Conservation (phyloP, 805 yeast species). For the Barnettozyma siamensis region DNA sequence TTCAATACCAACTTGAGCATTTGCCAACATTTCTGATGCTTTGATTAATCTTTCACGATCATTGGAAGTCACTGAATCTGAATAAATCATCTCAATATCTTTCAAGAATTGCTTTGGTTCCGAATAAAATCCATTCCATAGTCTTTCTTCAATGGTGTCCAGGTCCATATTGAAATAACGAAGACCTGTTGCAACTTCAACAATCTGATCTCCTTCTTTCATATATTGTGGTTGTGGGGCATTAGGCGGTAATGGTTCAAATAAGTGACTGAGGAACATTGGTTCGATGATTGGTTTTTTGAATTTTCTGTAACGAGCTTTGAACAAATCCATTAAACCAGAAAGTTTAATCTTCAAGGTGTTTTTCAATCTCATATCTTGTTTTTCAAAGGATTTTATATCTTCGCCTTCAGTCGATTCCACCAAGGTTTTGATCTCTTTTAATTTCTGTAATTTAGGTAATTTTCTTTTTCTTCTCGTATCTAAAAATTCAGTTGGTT, state of each 20-base stretch:
- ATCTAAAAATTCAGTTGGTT: conserved; percentile 70
- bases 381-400: conserved; percentile 41
- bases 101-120: conserved; percentile 86
- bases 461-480: conserved; percentile 34
- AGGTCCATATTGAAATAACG: conserved; percentile 82
- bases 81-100: conserved; percentile 79
- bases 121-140: conserved; percentile 95
- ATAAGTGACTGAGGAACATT: conserved; percentile 61
- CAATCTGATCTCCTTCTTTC: conserved; percentile 65
- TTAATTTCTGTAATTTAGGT: conserved; percentile 34
- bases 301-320: conserved; percentile 81
- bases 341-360: conserved; percentile 79
- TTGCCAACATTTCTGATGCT: conserved; percentile 94
- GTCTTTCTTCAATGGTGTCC: conserved; percentile 87
- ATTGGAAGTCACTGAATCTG: conserved; percentile 65
- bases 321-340: conserved; percentile 84
- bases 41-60: conserved; percentile 77
- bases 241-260: conserved; percentile 46
- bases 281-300: conserved; percentile 89
- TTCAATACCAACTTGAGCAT: conserved; percentile 92
- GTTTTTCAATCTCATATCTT: conserved; percentile 80
- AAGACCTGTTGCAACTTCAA: conserved; percentile 72
- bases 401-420: conserved; percentile 29
- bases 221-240: conserved; percentile 38
- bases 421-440: conserved; percentile 30